Evolutionary conservation across 768 basidiomycete species (phyloP).

Genomic region (Russula griseocarnosa): DNA sequence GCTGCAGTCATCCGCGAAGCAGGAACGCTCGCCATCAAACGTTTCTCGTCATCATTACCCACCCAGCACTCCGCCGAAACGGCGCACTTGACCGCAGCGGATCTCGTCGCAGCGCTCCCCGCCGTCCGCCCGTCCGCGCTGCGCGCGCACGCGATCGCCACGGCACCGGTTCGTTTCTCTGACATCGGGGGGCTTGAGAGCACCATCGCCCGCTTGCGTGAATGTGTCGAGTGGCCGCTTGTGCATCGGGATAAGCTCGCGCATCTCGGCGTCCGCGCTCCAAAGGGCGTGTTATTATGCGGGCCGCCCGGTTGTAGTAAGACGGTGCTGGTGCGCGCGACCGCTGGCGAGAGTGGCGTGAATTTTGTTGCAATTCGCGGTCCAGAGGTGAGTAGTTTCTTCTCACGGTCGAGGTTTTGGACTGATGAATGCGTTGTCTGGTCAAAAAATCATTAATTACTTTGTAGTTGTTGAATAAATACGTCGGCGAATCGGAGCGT

Average conservation of each 20-base stretch:
- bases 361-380: constrained; percentile 98
- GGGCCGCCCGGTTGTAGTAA: constrained; percentile 98
- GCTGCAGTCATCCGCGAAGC: constrained; percentile 90
- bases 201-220: constrained; percentile 81
- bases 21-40: constrained; percentile 87
- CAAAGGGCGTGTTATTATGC: constrained; percentile 87
- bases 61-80: constrained; percentile 24
- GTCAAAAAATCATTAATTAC: background rate
- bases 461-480: constrained; percentile 85
- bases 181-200: constrained; percentile 86
- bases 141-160: constrained; percentile 88
- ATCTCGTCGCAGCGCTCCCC: constrained; percentile 70
- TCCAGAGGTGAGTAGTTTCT: constrained; percentile 62
- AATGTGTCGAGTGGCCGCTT: constrained; percentile 95
- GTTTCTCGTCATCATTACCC: constrained; percentile 49
- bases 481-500: constrained; percentile 94
- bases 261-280: constrained; percentile 81
- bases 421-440: background rate
- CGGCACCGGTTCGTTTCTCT: constrained; percentile 72
- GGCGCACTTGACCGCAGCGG: constrained; percentile 47
- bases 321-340: constrained; percentile 86
- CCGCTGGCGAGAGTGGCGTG: constrained; percentile 89
- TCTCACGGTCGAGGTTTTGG: background rate
- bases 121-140: constrained; percentile 88
- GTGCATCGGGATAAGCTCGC: constrained; percentile 81